phyloP scores from a whole-genome alignment of 352 stramenopile genomes.

The Aphanomyces cochlioides region DNA sequence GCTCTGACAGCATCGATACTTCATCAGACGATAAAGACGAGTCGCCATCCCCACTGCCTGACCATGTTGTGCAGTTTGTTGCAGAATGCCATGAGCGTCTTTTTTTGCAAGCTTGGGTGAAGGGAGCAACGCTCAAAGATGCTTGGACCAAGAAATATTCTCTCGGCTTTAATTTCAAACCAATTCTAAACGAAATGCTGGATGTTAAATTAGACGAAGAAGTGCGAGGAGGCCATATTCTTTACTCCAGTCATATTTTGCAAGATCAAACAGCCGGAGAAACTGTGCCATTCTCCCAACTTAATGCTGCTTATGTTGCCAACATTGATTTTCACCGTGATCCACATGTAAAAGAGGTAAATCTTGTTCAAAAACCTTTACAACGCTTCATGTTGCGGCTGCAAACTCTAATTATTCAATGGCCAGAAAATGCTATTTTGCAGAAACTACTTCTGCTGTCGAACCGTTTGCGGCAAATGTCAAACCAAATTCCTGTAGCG shows the following conservation, averaged over 20 bases:
- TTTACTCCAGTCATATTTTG: slow-evolving; percentile 19
- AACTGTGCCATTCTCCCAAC: slow-evolving; percentile 22
- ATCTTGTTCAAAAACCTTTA: slow-evolving; percentile 85
- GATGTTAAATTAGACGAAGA: slow-evolving; percentile 8
- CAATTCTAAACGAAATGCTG: slow-evolving; percentile 6
- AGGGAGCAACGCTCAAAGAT: neutral
- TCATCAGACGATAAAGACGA: neutral
- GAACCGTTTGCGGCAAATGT: slow-evolving; percentile 83
- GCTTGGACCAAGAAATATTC: slow-evolving; percentile 15
- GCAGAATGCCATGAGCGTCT: slow-evolving; percentile 22
- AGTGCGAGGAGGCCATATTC: slow-evolving; percentile 17
- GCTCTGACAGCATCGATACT: neutral
- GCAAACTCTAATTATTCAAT: slow-evolving; percentile 89
- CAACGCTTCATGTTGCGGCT: slow-evolving; percentile 86
- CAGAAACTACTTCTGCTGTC: slow-evolving; percentile 92
- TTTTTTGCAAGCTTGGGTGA: slow-evolving; percentile 11
- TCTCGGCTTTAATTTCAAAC: slow-evolving; percentile 24
- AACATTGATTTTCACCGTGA: slow-evolving; percentile 93
- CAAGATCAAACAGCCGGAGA: slow-evolving; percentile 5
- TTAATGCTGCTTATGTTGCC: slow-evolving; percentile 23
- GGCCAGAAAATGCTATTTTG: slow-evolving; percentile 96
- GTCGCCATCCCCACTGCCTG: slow-evolving; percentile 10
- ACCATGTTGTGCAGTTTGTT: slow-evolving; percentile 22
- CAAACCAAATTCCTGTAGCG: slow-evolving; percentile 77
- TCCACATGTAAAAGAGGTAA: slow-evolving; percentile 89